Evolutionary conservation across 176 grass and related monocot genomes (phyloP).

Genomic region (Paspalum vaginatum): DNA sequence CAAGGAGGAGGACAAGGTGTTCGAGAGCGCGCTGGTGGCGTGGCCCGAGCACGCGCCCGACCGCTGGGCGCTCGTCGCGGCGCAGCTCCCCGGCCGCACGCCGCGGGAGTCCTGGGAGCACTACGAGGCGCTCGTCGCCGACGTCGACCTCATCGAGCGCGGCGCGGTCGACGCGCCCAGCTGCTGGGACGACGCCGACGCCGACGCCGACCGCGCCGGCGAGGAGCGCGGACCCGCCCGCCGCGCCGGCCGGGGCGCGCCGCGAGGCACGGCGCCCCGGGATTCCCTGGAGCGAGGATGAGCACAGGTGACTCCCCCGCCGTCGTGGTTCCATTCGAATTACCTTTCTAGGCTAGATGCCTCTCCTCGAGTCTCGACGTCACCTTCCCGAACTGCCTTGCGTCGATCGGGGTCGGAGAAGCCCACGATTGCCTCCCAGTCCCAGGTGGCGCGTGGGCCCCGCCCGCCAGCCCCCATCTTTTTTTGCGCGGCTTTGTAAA

Average conservation of each 20-base stretch:
- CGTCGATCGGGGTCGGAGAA: slow-evolving; percentile 32
- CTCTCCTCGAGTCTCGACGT: background rate
- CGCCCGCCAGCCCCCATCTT: background rate
- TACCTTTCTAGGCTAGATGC: background rate
- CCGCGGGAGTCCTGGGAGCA: slow-evolving; percentile 59
- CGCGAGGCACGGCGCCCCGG: slow-evolving; percentile 53
- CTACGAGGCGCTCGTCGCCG: slow-evolving; percentile 72
- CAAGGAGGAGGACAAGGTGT: slow-evolving; percentile 83
- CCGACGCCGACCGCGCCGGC: background rate
- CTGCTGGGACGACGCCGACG: slow-evolving; percentile 46
- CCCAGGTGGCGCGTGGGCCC: slow-evolving; percentile 33
- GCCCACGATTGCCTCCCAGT: background rate
- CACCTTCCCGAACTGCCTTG: background rate
- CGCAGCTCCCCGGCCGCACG: slow-evolving; percentile 54
- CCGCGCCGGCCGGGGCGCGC: background rate
- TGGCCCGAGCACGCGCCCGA: slow-evolving; percentile 63
- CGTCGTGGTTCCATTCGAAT: background rate
- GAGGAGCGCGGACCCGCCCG: background rate
- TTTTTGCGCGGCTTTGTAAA: too few relatives aligned
- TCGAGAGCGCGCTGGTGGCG: slow-evolving; percentile 74
- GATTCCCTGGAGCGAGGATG: slow-evolving; percentile 79
- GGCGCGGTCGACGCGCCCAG: slow-evolving; percentile 59
- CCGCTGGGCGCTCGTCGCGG: slow-evolving; percentile 67
- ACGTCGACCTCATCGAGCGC: slow-evolving; percentile 75
- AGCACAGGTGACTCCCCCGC: slow-evolving; percentile 56